Evolutionary conservation across 495 filamentous ascomycete genomes (phyloP), one percentile per base, ranked within the genome.

Genomic region (Penicillium arizonense): DNA sequence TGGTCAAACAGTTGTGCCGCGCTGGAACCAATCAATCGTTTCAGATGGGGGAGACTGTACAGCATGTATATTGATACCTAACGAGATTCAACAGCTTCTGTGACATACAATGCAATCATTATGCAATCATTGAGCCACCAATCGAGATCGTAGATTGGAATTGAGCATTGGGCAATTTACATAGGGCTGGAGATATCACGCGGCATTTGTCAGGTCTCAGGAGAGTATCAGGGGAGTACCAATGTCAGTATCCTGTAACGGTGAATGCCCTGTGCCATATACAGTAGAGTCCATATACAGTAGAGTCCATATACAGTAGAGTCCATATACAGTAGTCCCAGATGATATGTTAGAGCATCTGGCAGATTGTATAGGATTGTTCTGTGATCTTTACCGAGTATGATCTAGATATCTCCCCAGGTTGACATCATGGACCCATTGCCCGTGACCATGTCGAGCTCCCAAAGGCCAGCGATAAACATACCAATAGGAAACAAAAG

Each of bases 1-100:
- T 47, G 45, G 45, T 47, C 45, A 37, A 47, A 47, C 45, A 34
- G 45, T 35, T n/a, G 45, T 47, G 33, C 45, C 45, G 45, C 34
- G 9, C 20, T 47, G 33, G 45, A 28, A 13, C 45, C 45, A 47
- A 47, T 47, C 44, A 47, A 14, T 49, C 4, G n/a, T 30, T 30
- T 30, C 28, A 30, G 28, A 30, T 30, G 28, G 7, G 28, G 2
- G 28, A 43, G 3, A 28, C 23, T 40, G 38, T 40, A 21, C 16
- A 40, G 18, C 13, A 24, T 13, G 18, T 23, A 41, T 11, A 28
- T 38, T 10, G 28, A 8, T 24, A n/a, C 10, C 21, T 34, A 35
- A 23, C 9, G 18, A 11, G 21, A 16, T 24, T 32, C 3, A 33
- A 14, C 40, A 36, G 4, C 4, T 33, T 47, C 20, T 47, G 0